These are phyloP conservation scores for Sporisorium exsertum DNA, from an alignment of 1,284 basidiomycete species.

Conservation along the genomic window DNA sequence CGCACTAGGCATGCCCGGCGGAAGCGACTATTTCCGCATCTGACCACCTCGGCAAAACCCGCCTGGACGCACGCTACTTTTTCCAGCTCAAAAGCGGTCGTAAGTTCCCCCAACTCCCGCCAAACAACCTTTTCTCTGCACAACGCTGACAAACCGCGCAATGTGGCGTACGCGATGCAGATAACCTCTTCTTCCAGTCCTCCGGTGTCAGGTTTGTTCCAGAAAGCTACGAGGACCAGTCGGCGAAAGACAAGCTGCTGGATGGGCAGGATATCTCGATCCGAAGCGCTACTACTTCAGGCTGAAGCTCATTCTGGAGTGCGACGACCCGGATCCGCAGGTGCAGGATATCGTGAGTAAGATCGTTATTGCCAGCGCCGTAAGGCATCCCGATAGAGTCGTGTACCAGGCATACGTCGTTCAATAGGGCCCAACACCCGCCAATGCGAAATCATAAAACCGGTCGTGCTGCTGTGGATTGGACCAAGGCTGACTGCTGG, in stretches of 20 bases:
- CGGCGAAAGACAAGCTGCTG: slow-evolving; percentile 16
- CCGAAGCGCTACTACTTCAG: slow-evolving; percentile 35
- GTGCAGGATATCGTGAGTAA: slow-evolving; percentile 43
- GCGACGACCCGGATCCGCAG: slow-evolving; percentile 30
- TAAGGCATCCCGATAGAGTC: slow-evolving; percentile 25
- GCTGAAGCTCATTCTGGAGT: slow-evolving; percentile 30
- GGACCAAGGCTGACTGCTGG: neutral
- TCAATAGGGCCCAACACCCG: slow-evolving; percentile 3
- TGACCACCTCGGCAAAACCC: slow-evolving; percentile 30
- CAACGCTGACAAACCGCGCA: neutral
- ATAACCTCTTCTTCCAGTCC: slow-evolving; percentile 38
- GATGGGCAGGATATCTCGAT: slow-evolving; percentile 29
- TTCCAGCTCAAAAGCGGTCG: slow-evolving; percentile 32
- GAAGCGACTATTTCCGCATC: slow-evolving; percentile 43
- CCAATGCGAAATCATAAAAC: neutral
- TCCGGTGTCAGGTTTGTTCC: slow-evolving; percentile 32
- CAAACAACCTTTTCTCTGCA: neutral
- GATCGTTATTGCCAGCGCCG: slow-evolving; percentile 32
- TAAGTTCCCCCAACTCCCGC: slow-evolving; percentile 2
- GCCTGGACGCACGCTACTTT: slow-evolving; percentile 41
- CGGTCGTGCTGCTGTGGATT: neutral
- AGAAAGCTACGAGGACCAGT: slow-evolving; percentile 16
- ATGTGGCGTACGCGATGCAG: neutral
- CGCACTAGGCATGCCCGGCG: slow-evolving; percentile 22
- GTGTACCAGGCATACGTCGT: slow-evolving; percentile 44